Evolutionary conservation across 2,329 filamentous ascomycete genomes (phyloP), one percentile per base, ranked within the genome.

Genomic region (Cladosporium phlei): DNA sequence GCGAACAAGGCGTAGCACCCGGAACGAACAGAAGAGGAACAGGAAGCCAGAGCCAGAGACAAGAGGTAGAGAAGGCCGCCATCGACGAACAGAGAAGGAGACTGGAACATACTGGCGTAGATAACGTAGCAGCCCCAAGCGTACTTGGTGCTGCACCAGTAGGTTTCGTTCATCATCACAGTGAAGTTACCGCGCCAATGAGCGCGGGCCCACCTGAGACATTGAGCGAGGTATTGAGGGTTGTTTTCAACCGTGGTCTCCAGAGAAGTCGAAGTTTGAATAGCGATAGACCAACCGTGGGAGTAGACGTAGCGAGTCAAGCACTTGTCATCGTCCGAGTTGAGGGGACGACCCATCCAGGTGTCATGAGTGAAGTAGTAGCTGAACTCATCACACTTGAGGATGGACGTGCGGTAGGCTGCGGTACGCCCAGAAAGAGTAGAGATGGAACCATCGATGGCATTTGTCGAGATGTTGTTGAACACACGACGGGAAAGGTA

Each of bases 401-500:
- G 57, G 40, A 83, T 75, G 0, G 57, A 21, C 0, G 77, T 72
- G 10, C 77, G 73, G 47, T 78, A 69, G 0, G 71, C 69, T 0
- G 67, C 69, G 1, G 79, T 82, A 4, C 78, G 70, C 0, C 77
- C 77, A 0, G 77, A 81, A 2, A 83, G 66, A 1, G 79, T 76
- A 38, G 78, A 80, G 16, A 80, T 69, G 8, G 76, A 77, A 7
- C 77, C 78, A 47, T 83, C 80, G 8, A 83, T 64, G 5, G 72
- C 66, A 50, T 76, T 78, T 5, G 75, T 75, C 0, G 76, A 68
- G 1, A 74, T 70, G 43, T 78, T 75, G 56, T 83, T 80, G 59
- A 76, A 83, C 57, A 82, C 82, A 60, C 82, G 77, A 0, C 79
- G 75, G 53, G 77, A 72, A 1, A 84, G 71, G 57, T 83, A 82